Conservation (phyloP, 2,329 filamentous ascomycete species). For the Colletotrichum cordylinicola region DNA sequence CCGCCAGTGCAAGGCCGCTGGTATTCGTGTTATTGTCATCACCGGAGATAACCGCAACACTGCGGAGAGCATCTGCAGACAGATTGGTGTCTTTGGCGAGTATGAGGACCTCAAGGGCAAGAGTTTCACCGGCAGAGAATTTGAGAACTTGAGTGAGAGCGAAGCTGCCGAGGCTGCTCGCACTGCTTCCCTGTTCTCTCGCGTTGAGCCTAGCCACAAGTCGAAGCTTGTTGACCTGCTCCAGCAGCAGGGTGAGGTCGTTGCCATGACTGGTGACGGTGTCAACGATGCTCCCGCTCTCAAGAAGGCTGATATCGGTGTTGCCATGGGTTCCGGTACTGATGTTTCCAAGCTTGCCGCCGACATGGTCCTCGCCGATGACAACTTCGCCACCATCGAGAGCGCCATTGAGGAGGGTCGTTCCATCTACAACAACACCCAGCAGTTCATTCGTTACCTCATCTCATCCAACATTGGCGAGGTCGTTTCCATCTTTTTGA, state of each 20-base stretch:
- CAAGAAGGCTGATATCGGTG: slow-evolving; percentile 98
- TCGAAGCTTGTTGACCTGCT: slow-evolving; percentile 97
- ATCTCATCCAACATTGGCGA: slow-evolving; percentile 99
- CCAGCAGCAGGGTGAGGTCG: slow-evolving; percentile 90
- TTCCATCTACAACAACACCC: slow-evolving; percentile 99
- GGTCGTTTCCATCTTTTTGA: slow-evolving; percentile 98
- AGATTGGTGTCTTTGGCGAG: slow-evolving; percentile 90
- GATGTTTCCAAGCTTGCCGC: slow-evolving; percentile 96
- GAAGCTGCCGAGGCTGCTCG: slow-evolving; percentile 87
- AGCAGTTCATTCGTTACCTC: slow-evolving; percentile 98
- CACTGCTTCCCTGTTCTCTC: slow-evolving; percentile 89
- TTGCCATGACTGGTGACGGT: slow-evolving; percentile 98
- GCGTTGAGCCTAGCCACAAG: slow-evolving; percentile 95
- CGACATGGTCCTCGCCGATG: slow-evolving; percentile 98
- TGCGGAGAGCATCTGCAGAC: slow-evolving; percentile 94
- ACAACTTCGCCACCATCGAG: slow-evolving; percentile 99
- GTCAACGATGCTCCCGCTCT: slow-evolving; percentile 97
- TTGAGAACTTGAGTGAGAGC: slow-evolving; percentile 79
- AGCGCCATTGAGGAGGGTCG: slow-evolving; percentile 95
- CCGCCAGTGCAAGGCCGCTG: slow-evolving; percentile 86
- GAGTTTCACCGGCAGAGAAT: slow-evolving; percentile 94
- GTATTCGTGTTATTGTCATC: slow-evolving; percentile 96
- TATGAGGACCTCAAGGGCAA: slow-evolving; percentile 87
- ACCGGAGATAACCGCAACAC: slow-evolving; percentile 98
- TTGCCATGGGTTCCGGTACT: slow-evolving; percentile 97